phyloP scores from a whole-genome alignment of 805 yeast genomes.

The Starmerella potacharoeniae region DNA sequence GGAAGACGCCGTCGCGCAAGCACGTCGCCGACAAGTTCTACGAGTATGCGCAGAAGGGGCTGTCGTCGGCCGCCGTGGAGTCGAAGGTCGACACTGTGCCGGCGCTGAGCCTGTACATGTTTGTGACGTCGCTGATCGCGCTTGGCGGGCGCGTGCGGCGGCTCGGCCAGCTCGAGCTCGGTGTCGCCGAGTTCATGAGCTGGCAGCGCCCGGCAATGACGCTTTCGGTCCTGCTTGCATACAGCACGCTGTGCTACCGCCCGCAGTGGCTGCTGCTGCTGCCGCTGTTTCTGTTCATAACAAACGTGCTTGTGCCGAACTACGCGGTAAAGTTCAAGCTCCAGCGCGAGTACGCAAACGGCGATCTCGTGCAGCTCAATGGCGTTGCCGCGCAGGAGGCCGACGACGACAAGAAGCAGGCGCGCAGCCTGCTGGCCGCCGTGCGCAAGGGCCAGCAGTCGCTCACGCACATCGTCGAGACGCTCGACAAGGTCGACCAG shows the following conservation, averaged over 20 bases:
- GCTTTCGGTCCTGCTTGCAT: conserved; percentile 42
- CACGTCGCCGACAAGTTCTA: conserved; percentile 15
- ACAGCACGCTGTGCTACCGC: conserved; percentile 57
- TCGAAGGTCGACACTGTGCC: conserved; percentile 14
- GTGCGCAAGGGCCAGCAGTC: conserved; percentile 43
- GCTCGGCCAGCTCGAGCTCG: conserved; percentile 51
- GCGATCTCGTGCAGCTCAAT: conserved; percentile 11
- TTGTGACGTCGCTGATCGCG: conserved; percentile 13
- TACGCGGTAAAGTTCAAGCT: conserved; percentile 32
- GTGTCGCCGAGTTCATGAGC: conserved; percentile 45
- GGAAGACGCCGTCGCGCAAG: background rate
- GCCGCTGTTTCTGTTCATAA: conserved; percentile 47
- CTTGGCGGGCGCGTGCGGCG: conserved; percentile 13
- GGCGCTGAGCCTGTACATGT: conserved; percentile 15
- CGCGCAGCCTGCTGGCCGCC: conserved; percentile 18
- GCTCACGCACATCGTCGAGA: conserved; percentile 42
- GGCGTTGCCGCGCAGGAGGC: conserved; percentile 16
- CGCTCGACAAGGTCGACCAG: conserved; percentile 42
- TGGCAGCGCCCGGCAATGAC: conserved; percentile 75
- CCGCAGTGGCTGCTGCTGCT: conserved; percentile 56
- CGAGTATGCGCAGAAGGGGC: conserved; percentile 11
- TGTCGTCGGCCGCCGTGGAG: conserved; percentile 7
- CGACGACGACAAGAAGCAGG: conserved; percentile 10
- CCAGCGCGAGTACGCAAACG: background rate
- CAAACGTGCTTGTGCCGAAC: conserved; percentile 57